Base-by-base conservation (phyloP, 1,284 basidiomycete genomes). In the Sanguinoderma infundibulare region DNA sequence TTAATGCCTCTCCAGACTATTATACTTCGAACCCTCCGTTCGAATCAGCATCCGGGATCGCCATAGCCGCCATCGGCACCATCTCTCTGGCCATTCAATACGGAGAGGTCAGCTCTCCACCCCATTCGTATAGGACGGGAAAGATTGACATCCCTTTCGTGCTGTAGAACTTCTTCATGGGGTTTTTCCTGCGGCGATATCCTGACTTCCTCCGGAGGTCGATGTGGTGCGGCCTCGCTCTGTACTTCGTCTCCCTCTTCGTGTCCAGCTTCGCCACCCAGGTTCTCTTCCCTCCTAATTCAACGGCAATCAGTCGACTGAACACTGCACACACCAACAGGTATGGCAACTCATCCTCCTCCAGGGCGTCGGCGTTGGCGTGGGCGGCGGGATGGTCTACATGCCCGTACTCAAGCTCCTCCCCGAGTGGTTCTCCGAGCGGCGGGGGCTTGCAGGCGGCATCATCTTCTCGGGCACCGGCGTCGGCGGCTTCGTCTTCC, bases 401-500 rank as follows among this genome's bases (percentile, higher is more conserved):
- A 67, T 66, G 58, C 70, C 70, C 8, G 67, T 71, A 55, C 53
- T 70, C 32, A 55, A 61, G 61, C 57, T 72, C 30, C 61, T 72
- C 6, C 58, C 68, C 26, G 63, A 65, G 42, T 67, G 67, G 65
- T 69, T 69, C 53, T 62, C 67, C 6, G 61, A 62, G 36, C 66
- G 69, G 8, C 67, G 70, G 10, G 71, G 71, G 2, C 65, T 73
- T 22, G 71, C 73, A 0, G 64, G 65, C 2, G 70, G 71, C 5
- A 68, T 72, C 55, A 70, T 74, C 52, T 73, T 73, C 49, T 67
- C 72, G 1, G 71, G 72, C 1, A 68, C 69, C 4, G 71, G 71
- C 40, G 40, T 71, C 3, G 71, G 71, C 24, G 70, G 72, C 1
- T 73, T 72, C 42, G 63, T 61, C 2, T 72, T 74, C 53, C 73